Evolutionary conservation across 306 rosid species (phyloP), one percentile per base, ranked within the genome.

Genomic region (Ceratonia siliqua): DNA sequence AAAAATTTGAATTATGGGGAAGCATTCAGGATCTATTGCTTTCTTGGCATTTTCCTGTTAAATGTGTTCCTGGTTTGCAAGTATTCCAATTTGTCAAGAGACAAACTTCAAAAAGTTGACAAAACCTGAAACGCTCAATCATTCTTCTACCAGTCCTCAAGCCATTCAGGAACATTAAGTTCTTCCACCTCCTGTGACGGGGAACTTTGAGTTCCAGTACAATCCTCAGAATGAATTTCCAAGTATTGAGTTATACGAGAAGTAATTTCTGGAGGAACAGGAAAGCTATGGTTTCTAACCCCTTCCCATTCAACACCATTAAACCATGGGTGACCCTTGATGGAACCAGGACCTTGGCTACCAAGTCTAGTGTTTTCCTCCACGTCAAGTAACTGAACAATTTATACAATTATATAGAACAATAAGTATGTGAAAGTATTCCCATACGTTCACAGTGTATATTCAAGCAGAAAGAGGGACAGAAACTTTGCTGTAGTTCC

Each of bases 301-400:
- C 82, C 87, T 82, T 92, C 78, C 99, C 99, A 94, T 70, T 94
- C 90, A 65, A 90, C 63, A 58, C 93, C 90, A 78, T 83, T 71
- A 82, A 94, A 94, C 99, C 99, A 94, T 30, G 93, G 85, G 84
- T 94, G 99, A 62, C 85, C 81, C 82, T 85, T 83, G 64, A 90
- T 79, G 38, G 89, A 86, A 70, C 79, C 86, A 41, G 86, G 67
- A 80, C 96, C 94, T 49, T 86, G 89, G 84, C 84, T 85, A 72
- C 99, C 97, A 42, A 94, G 92, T 86, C 99, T 87, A 42, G 68
- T 82, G 83, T 46, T 85, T 84, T 94, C 99, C 20, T 94, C 96
- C 64, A 75, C 93, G 17, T 92, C 99, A 63, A 94, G 98, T 76
- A 94, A 87, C 99, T 94, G 88, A 71, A 39, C 75, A 84, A 58